Conservation (phyloP, 2,329 filamentous ascomycete species). For the Fusarium robinianum region DNA sequence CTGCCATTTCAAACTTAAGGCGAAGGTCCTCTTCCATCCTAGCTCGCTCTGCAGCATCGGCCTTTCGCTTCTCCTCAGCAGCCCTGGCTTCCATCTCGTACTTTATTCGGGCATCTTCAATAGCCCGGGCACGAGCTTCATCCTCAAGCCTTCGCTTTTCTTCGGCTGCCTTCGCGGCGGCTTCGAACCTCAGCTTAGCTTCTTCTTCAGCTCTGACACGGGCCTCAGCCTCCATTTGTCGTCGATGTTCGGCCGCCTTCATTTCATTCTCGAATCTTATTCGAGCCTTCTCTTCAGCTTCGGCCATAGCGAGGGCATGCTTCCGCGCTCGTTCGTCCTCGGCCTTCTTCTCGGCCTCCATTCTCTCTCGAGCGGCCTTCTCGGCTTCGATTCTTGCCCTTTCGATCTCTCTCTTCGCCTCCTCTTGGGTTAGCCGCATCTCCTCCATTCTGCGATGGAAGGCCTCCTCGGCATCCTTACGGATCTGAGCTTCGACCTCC, state of each 20-base stretch:
- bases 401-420: constrained; percentile 46
- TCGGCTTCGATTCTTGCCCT: constrained; percentile 41
- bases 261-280: constrained; percentile 53
- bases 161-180: constrained; percentile 48
- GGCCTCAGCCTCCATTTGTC: constrained; percentile 54
- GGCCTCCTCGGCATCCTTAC: constrained; percentile 52
- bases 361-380: constrained; percentile 51
- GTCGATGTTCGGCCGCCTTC: constrained; percentile 49
- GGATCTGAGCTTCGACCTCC: constrained; percentile 51
- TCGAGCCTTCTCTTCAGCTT: constrained; percentile 51
- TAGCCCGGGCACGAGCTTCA: constrained; percentile 20
- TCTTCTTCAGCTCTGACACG: constrained; percentile 51
- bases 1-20: constrained; percentile 1
- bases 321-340: constrained; percentile 44
- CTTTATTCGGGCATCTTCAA: constrained; percentile 42
- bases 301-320: constrained; percentile 51
- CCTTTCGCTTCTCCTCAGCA: no score
- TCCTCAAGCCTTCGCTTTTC: constrained; percentile 26
- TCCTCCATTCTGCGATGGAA: constrained; percentile 38
- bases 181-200: constrained; percentile 52
- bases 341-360: constrained; percentile 44
- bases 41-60: no score
- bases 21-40: constrained; percentile 8
- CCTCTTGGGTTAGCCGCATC: constrained; percentile 32
- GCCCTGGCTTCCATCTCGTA: no score